Evolutionary conservation across 73 alveolate genomes (phyloP).

Genomic region (Blepharisma stoltei): DNA sequence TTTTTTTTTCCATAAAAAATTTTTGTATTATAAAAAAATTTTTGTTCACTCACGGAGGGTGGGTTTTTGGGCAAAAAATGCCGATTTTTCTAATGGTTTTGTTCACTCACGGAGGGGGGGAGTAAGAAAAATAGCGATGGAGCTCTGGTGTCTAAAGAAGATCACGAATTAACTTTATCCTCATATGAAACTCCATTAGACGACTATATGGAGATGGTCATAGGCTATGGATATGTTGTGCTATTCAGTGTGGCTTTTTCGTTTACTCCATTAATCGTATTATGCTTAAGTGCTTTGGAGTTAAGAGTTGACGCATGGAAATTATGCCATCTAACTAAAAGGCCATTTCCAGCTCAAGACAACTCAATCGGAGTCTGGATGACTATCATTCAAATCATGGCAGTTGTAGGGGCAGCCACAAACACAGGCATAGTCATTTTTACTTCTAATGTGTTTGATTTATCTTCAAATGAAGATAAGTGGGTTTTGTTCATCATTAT

Average conservation of each 20-base stretch:
- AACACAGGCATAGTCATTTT: constrained; percentile 6
- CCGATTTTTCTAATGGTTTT: too few species aligned
- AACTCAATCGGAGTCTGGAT: constrained; percentile 2
- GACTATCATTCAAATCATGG: not conserved
- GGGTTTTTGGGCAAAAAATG: too few species aligned
- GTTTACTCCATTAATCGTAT: constrained; percentile 14
- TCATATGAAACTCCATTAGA: constrained; percentile 22
- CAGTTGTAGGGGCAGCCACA: constrained; percentile 21
- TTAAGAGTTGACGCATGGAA: constrained; percentile 18
- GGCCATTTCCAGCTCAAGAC: constrained; percentile 32
- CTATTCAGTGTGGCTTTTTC: constrained; percentile 31
- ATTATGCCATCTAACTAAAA: not conserved
- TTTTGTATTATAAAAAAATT: too few species aligned
- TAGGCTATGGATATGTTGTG: constrained; percentile 23
- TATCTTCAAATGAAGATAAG: not conserved
- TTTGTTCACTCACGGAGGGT: too few species aligned
- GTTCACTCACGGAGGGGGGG: not conserved
- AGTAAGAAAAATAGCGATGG: not conserved
- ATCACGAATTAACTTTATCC: not conserved
- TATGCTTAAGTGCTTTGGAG: constrained; percentile 2
- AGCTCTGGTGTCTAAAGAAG: not conserved
- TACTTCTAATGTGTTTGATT: constrained; percentile 18
- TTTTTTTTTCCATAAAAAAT: too few species aligned
- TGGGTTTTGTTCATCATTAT: constrained; percentile 16
- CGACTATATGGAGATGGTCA: constrained; percentile 29